Conservation (phyloP, 2,329 filamentous ascomycete species). For the Aspergillus ustus region DNA sequence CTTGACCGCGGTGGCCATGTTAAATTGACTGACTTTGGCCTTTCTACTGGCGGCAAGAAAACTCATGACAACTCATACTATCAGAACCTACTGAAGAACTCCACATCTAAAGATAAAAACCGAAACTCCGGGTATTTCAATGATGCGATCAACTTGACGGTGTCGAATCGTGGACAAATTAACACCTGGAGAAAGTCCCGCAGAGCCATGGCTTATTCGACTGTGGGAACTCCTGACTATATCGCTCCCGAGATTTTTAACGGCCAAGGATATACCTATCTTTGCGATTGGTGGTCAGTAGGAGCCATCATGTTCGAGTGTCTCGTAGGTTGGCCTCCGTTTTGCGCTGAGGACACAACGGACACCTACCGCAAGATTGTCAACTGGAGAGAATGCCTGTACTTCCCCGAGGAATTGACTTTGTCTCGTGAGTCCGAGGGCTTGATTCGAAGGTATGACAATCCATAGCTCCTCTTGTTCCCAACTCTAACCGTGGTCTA, state of each 20-base stretch:
- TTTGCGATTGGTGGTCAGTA: constrained; percentile 99
- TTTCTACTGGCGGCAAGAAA: constrained; percentile 97
- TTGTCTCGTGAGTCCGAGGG: constrained; percentile 88
- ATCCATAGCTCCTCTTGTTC: not conserved
- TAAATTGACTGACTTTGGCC: constrained; percentile 96
- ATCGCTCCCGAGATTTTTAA: constrained; percentile 99
- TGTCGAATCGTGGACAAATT: constrained; percentile 96
- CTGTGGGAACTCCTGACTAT: constrained; percentile 96
- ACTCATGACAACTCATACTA: constrained; percentile 98
- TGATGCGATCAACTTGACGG: constrained; percentile 96
- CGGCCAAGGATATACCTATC: constrained; percentile 91
- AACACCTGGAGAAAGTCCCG: constrained; percentile 98
- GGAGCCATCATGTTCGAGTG: constrained; percentile 99
- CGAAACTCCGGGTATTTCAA: constrained; percentile 87
- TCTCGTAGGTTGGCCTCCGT: constrained; percentile 96
- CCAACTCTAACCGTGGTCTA: constrained; percentile 46
- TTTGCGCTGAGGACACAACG: constrained; percentile 96
- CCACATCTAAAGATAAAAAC: constrained; percentile 72
- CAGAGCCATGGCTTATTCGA: constrained; percentile 95
- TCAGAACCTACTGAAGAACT: constrained; percentile 88
- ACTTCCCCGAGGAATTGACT: constrained; percentile 94
- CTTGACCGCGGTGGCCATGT: constrained; percentile 95
- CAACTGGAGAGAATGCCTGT: constrained; percentile 93
- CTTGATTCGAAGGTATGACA: constrained; percentile 80
- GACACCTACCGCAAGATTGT: constrained; percentile 99